phyloP scores from a whole-genome alignment of 176 grass and related monocot species.

The Musa schizocarpa region DNA sequence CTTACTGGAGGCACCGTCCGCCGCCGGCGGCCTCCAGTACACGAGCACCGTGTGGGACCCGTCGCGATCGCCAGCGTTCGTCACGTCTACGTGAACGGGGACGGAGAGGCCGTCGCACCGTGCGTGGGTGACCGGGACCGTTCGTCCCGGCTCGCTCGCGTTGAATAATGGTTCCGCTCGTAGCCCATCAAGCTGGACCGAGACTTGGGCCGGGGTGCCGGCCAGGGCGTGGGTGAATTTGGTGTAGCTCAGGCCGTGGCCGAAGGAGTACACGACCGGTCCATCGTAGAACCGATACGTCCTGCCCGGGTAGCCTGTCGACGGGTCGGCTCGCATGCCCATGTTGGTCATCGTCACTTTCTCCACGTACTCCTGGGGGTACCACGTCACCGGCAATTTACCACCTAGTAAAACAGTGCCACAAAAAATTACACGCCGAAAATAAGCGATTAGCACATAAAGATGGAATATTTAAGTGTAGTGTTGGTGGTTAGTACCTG shows the following conservation, averaged over 20 bases:
- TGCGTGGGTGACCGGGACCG: slow-evolving; percentile 48
- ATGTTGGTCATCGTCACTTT: slow-evolving; percentile 76
- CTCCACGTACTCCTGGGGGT: slow-evolving; percentile 50
- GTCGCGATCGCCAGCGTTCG: slow-evolving; percentile 49
- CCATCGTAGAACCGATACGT: slow-evolving; percentile 83
- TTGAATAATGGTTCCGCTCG: slow-evolving; percentile 15
- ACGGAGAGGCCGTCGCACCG: slow-evolving; percentile 42
- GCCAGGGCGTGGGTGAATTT: slow-evolving; percentile 48
- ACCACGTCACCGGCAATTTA: slow-evolving; percentile 90
- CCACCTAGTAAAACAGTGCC: slow-evolving; percentile 35
- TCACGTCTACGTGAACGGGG: slow-evolving; percentile 50
- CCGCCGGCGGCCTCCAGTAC: slow-evolving; percentile 29
- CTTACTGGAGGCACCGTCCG: slow-evolving; percentile 23
- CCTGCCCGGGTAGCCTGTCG: slow-evolving; percentile 48
- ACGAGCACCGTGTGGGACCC: slow-evolving; percentile 63
- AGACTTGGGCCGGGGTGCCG: slow-evolving; percentile 35
- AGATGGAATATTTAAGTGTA: not conserved
- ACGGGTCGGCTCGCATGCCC: slow-evolving; percentile 56
- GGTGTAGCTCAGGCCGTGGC: slow-evolving; percentile 70
- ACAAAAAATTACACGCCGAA: not conserved
- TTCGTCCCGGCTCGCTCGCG: not conserved
- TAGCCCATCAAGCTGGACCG: slow-evolving; percentile 40
- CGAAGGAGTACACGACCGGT: slow-evolving; percentile 60
- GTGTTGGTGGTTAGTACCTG: slow-evolving; percentile 23
- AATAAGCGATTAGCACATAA: not conserved